phyloP scores from a whole-genome alignment of 2,329 filamentous ascomycete species.

The Thelonectria rubi region DNA sequence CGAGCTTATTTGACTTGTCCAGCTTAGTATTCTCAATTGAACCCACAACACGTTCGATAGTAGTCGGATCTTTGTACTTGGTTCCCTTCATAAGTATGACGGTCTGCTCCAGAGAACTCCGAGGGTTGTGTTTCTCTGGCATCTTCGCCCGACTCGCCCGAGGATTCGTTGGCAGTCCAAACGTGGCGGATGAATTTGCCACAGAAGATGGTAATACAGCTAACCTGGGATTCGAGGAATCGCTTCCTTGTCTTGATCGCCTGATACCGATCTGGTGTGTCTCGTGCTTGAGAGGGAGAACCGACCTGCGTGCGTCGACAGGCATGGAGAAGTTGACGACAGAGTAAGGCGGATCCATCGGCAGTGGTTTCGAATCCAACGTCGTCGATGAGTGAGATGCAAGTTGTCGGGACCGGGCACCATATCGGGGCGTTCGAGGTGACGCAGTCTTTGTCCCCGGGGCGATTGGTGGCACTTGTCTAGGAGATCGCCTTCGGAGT shows the following conservation, averaged over 20 bases:
- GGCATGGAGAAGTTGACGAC: conserved; percentile 38
- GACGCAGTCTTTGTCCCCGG: neutral
- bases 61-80: conserved; percentile 61
- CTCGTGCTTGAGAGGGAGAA: conserved; percentile 44
- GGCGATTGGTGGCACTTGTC: conserved; percentile 41
- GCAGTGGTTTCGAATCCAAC: conserved; percentile 4
- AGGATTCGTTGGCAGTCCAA: conserved; percentile 60
- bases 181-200: conserved; percentile 51
- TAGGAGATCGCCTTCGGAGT: conserved; percentile 62
- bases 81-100: conserved; percentile 67
- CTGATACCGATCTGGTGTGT: conserved; percentile 45
- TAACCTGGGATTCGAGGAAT: neutral
- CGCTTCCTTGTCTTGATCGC: conserved; percentile 42
- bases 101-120: conserved; percentile 52
- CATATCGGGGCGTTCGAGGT: conserved; percentile 1
- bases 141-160: conserved; percentile 49
- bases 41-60: conserved; percentile 60
- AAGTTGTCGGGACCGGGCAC: neutral
- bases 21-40: conserved; percentile 41
- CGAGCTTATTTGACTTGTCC: conserved; percentile 42
- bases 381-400: neutral
- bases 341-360: conserved; percentile 21
- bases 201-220: conserved; percentile 14
- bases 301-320: conserved; percentile 33
- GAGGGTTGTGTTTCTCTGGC: conserved; percentile 39